These are phyloP conservation scores for Lentinula novae-zelandiae DNA, from an alignment of 1,284 basidiomycete species.

Conservation along the genomic window DNA sequence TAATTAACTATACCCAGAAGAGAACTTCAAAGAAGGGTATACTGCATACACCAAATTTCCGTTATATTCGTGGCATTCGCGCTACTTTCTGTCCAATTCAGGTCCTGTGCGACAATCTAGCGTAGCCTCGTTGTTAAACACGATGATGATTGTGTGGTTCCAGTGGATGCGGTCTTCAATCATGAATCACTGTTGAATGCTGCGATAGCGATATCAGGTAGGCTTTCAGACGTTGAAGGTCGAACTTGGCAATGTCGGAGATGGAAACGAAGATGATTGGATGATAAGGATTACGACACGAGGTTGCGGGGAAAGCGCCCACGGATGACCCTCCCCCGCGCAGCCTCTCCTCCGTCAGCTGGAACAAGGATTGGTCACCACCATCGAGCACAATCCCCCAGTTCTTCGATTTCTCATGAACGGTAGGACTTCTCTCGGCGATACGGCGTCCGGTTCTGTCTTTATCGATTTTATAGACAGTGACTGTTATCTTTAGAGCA, in stretches of 20 bases:
- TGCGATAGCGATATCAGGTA: background rate
- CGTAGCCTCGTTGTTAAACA: background rate
- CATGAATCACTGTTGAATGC: background rate
- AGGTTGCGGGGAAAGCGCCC: background rate
- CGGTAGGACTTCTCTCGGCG: background rate
- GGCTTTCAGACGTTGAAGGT: background rate
- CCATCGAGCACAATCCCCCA: background rate
- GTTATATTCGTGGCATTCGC: background rate
- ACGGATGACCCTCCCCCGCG: background rate
- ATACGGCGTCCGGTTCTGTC: background rate
- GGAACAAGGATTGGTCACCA: background rate
- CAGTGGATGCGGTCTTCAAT: background rate
- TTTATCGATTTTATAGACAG: background rate
- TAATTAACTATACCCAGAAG: background rate
- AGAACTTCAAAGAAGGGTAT: background rate
- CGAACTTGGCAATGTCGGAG: background rate
- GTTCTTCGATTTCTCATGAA: background rate
- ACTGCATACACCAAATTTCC: background rate
- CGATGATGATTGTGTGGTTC: background rate
- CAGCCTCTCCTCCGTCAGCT: background rate
- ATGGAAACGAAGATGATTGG: background rate
- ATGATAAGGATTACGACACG: background rate
- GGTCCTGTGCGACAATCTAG: background rate
- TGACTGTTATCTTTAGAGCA: background rate
- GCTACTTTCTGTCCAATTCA: background rate